These are phyloP conservation scores for Fusarium pilosicola DNA, from an alignment of 2,329 filamentous ascomycete genomes.

Conservation along the genomic window DNA sequence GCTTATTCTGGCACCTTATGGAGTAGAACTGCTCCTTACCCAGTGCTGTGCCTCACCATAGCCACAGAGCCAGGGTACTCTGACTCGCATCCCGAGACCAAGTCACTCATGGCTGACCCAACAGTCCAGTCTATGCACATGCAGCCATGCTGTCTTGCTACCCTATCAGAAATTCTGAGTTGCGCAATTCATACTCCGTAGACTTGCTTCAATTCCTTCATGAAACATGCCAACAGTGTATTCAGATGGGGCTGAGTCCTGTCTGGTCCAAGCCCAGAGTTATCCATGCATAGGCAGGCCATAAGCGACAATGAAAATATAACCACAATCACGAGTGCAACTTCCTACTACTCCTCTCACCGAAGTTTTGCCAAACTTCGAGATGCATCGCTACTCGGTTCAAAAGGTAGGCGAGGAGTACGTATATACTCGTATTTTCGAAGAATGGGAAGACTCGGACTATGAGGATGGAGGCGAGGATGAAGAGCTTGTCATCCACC, in stretches of 20 bases:
- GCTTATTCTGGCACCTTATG: neutral
- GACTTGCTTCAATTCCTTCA: neutral
- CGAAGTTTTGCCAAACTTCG: rapidly evolving
- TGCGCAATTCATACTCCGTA: neutral
- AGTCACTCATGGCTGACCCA: neutral
- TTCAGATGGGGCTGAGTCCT: neutral
- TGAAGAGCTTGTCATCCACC: no score
- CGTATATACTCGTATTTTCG: neutral
- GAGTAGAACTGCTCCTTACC: neutral
- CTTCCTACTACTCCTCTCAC: neutral
- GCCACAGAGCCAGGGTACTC: neutral
- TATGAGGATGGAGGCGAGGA: neutral
- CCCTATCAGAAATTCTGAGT: neutral
- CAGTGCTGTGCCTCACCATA: neutral
- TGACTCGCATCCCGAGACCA: no score
- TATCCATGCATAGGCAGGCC: neutral
- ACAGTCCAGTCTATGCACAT: neutral
- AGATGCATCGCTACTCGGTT: neutral
- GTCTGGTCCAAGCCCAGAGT: neutral
- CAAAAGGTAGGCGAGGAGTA: neutral
- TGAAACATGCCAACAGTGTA: no score
- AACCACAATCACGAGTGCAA: neutral
- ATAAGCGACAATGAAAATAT: neutral
- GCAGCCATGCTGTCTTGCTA: neutral
- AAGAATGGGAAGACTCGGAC: neutral